Evolutionary conservation across 768 basidiomycete genomes (phyloP).

Genomic region (Mycena indigotica): DNA sequence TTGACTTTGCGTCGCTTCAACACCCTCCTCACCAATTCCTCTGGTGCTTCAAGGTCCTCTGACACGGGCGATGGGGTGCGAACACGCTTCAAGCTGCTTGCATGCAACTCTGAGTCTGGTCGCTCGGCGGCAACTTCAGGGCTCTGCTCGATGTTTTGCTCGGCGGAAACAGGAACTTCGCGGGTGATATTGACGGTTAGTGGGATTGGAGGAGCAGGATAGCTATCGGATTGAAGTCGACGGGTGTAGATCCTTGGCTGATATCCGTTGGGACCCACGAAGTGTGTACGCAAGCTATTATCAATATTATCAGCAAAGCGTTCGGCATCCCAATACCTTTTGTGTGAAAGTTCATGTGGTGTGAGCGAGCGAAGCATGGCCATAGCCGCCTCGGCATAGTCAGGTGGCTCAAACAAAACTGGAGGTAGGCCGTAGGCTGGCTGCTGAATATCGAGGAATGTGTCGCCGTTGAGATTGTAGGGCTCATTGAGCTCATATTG

Average conservation of each 20-base stretch:
- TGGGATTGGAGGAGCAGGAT: not conserved
- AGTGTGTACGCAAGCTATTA: not conserved
- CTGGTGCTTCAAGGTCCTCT: not conserved
- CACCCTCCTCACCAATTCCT: not conserved
- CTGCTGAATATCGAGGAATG: not conserved
- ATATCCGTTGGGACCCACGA: not conserved
- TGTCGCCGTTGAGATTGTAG: constrained; percentile 9
- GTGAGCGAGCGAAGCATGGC: not conserved
- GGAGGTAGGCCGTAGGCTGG: not conserved
- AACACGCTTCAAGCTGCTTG: not conserved
- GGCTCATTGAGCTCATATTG: constrained; percentile 2
- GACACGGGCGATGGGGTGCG: not conserved
- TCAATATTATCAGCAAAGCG: not conserved
- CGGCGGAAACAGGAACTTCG: not conserved
- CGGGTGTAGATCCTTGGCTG: not conserved
- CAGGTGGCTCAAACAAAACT: not conserved
- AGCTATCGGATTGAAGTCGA: not conserved
- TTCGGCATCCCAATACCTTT: not conserved
- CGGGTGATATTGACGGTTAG: not conserved
- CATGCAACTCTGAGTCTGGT: no score
- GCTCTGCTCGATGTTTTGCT: not conserved
- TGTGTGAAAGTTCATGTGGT: not conserved
- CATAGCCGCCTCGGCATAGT: not conserved
- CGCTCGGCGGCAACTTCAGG: not conserved
- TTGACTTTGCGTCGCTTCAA: not conserved